These are phyloP conservation scores for Bacidia gigantensis DNA, from an alignment of 495 filamentous ascomycete species.

Conservation along the genomic window DNA sequence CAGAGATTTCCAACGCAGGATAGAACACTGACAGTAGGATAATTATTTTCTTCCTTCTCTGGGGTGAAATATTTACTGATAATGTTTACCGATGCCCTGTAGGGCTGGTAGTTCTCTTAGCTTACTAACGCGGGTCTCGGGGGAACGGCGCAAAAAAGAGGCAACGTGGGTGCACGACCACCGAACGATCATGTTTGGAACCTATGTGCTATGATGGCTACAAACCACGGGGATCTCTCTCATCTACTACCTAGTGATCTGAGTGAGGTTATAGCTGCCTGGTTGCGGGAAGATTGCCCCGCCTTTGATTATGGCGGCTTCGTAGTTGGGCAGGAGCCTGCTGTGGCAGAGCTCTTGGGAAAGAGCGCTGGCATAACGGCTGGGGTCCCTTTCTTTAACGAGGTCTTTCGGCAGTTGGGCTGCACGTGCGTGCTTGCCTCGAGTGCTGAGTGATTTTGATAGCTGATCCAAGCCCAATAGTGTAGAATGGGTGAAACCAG, in stretches of 20 bases:
- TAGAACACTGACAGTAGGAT: too few species aligned
- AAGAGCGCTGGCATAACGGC: conserved; percentile 81
- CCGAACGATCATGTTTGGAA: background rate
- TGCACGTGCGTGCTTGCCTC: conserved; percentile 44
- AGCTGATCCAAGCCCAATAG: conserved; percentile 20
- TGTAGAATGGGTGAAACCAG: conserved; percentile 73
- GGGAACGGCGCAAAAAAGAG: too few species aligned
- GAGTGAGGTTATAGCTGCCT: conserved; percentile 64
- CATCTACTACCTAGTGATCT: conserved; percentile 75
- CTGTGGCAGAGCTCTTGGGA: conserved; percentile 73
- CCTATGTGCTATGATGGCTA: conserved; percentile 30
- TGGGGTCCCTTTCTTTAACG: conserved; percentile 88
- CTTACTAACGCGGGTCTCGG: too few species aligned
- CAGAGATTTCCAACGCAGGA: too few species aligned
- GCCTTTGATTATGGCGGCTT: conserved; percentile 96
- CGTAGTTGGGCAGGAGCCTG: conserved; percentile 69
- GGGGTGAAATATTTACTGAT: too few species aligned
- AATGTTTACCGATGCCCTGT: too few species aligned
- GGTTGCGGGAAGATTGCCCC: conserved; percentile 92
- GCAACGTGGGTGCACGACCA: too few species aligned
- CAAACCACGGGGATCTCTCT: conserved; percentile 58
- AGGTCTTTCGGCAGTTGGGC: conserved; percentile 78
- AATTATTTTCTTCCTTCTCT: too few species aligned
- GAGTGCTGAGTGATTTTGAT: conserved; percentile 1
- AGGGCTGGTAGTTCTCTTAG: too few species aligned